Percentiles rank a stretch among this genome's conserved stretches.
Conservation (phyloP, 1,139 yeast species). For the Candida tetrigidarum region DNA sequence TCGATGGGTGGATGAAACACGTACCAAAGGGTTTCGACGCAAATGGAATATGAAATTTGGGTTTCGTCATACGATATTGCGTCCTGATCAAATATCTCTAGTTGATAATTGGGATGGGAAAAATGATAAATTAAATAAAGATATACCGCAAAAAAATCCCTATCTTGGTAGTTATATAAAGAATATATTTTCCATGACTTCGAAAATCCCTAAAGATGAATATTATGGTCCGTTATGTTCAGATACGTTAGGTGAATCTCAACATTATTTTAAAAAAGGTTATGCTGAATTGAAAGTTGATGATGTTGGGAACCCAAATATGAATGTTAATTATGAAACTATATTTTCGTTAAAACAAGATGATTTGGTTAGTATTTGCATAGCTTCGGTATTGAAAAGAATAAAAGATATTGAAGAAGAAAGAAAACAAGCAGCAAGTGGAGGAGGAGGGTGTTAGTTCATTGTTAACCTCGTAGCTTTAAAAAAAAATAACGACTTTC, state of each 20-base stretch:
- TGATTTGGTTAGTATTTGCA: constrained; percentile 19
- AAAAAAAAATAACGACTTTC: no score
- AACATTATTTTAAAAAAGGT: constrained; percentile 13
- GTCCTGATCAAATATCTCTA: constrained; percentile 12
- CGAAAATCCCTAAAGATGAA: constrained; percentile 15
- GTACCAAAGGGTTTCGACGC: constrained; percentile 6
- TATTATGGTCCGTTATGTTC: constrained; percentile 14
- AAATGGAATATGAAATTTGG: constrained; percentile 16
- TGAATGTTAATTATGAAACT: constrained; percentile 15
- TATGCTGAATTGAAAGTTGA: constrained; percentile 17
- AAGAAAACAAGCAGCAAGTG: not conserved
- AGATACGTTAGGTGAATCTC: constrained; percentile 16
- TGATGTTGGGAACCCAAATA: constrained; percentile 10
- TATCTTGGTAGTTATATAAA: constrained; percentile 12
- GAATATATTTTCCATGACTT: constrained; percentile 9
- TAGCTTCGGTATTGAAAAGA: constrained; percentile 17
- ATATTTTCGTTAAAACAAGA: constrained; percentile 16
- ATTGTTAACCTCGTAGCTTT: no score
- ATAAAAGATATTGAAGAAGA: constrained; percentile 19
- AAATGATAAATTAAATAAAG: constrained; percentile 13
- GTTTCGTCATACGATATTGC: constrained; percentile 14
- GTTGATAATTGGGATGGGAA: constrained; percentile 19
- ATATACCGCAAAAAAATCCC: constrained; percentile 11
- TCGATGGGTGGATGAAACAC: constrained; percentile 18
- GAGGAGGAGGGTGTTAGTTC: not conserved